phyloP scores from a whole-genome alignment of 805 yeast genomes.

The Tanozyma kutaoensis region DNA sequence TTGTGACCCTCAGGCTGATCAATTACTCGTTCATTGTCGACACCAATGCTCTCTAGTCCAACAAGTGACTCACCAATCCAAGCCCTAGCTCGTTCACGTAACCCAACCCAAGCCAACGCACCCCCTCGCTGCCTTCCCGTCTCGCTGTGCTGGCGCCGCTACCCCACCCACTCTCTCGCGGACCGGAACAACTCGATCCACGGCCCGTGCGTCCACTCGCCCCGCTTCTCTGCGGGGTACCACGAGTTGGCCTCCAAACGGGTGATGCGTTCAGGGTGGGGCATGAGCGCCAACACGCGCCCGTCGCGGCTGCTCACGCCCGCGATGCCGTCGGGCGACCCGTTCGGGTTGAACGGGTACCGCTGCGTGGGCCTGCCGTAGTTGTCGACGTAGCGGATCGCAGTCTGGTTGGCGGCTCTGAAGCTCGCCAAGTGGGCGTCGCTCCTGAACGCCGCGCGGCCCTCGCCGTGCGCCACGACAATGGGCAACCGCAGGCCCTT shows the following conservation, averaged over 20 bases:
- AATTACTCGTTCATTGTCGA: no score
- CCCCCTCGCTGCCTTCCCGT: no score
- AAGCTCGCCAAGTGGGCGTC: slow-evolving; percentile 33
- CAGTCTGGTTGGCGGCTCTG: slow-evolving; percentile 38
- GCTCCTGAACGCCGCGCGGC: slow-evolving; percentile 62
- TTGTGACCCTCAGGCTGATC: no score
- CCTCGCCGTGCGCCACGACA: slow-evolving; percentile 99
- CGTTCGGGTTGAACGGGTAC: slow-evolving; percentile 94
- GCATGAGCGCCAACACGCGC: slow-evolving; percentile 96
- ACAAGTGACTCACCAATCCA: no score
- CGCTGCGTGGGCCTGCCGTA: slow-evolving; percentile 71
- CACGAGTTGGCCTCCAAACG: slow-evolving; percentile 85
- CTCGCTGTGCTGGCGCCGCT: no score
- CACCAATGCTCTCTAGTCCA: no score
- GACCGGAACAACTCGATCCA: slow-evolving; percentile 90
- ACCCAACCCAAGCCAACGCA: no score
- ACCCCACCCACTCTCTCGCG: slow-evolving; percentile 86
- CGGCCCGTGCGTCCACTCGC: slow-evolving; percentile 79
- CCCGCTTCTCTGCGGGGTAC: slow-evolving; percentile 53
- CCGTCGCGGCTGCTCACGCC: slow-evolving; percentile 88
- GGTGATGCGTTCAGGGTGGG: slow-evolving; percentile 94
- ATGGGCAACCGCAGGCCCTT: slow-evolving; percentile 88
- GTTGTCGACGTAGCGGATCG: slow-evolving; percentile 80
- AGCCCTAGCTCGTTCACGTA: no score
- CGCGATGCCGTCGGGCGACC: slow-evolving; percentile 85